Percentiles rank a stretch among this genome's conserved stretches.
Evolutionary conservation across 768 basidiomycete genomes (phyloP).

Genomic region (Phlebiopsis flavidoalba): DNA sequence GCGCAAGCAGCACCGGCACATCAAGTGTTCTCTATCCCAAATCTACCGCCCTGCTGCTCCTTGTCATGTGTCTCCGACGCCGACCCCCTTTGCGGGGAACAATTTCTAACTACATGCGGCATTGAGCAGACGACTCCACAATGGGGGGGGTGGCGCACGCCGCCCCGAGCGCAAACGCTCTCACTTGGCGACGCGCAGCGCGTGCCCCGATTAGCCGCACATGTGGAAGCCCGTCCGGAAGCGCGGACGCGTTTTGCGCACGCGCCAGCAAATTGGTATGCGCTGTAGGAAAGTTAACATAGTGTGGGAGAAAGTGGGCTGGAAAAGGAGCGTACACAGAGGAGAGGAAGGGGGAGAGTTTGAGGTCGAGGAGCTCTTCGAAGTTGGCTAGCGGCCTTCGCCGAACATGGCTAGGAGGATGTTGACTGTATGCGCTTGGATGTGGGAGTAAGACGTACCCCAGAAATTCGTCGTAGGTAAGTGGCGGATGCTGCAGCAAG

Average conservation of each 20-base stretch:
- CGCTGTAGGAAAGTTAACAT: constrained; percentile 21
- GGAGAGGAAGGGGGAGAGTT: constrained; percentile 63
- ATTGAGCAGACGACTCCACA: too few species aligned
- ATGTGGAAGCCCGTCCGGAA: constrained; percentile 51
- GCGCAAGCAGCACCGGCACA: too few species aligned
- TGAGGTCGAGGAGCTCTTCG: constrained; percentile 51
- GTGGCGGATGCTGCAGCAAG: constrained; percentile 56
- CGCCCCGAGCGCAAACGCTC: constrained; percentile 56
- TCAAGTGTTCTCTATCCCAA: too few species aligned
- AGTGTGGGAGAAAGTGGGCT: neutral
- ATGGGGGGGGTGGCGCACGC: too few species aligned
- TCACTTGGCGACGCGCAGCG: constrained; percentile 54
- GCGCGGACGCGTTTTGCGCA: constrained; percentile 47
- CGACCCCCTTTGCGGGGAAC: too few species aligned
- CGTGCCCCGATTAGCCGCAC: constrained; percentile 63
- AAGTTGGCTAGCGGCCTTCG: constrained; percentile 53
- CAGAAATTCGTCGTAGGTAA: constrained; percentile 60
- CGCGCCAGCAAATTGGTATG: constrained; percentile 77
- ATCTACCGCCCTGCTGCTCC: too few species aligned
- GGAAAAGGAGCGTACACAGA: constrained; percentile 31
- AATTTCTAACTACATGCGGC: too few species aligned
- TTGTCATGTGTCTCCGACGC: too few species aligned
- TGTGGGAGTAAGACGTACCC: constrained; percentile 1
- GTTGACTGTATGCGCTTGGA: neutral
- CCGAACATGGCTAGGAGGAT: constrained; percentile 53